These are phyloP conservation scores for Coemansia sp. DNA, from an alignment of 192 early-diverging fungal species.

Conservation along the genomic window DNA sequence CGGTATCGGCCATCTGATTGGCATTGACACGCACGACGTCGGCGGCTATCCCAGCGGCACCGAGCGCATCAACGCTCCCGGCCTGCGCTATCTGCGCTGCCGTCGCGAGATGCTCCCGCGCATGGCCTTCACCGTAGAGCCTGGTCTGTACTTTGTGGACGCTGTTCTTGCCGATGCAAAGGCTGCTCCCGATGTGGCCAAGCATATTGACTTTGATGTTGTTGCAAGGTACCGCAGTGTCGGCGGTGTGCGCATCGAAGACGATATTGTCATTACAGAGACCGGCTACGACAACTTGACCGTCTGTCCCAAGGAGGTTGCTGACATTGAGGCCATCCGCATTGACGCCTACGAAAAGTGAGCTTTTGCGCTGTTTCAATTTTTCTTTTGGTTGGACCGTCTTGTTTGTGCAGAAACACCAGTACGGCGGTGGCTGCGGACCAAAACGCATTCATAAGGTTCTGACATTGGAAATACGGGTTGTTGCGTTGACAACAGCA, in stretches of 20 bases:
- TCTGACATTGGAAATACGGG: no score
- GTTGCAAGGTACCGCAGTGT: slow-evolving; percentile 71
- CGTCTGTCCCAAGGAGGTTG: slow-evolving; percentile 73
- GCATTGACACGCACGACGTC: slow-evolving; percentile 90
- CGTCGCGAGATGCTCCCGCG: slow-evolving; percentile 70
- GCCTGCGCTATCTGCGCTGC: slow-evolving; percentile 75
- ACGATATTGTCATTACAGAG: slow-evolving; percentile 81
- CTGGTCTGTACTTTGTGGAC: slow-evolving; percentile 92
- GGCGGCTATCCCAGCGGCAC: slow-evolving; percentile 73
- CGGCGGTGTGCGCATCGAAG: slow-evolving; percentile 95
- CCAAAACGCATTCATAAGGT: no score
- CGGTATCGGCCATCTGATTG: slow-evolving; percentile 86
- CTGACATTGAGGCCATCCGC: slow-evolving; percentile 67
- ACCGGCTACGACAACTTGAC: slow-evolving; percentile 82
- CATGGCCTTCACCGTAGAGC: slow-evolving; percentile 93
- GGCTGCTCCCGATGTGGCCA: slow-evolving; percentile 55
- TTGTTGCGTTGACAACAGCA: no score
- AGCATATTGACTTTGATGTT: slow-evolving; percentile 68
- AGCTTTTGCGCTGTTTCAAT: not conserved
- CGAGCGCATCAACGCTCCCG: slow-evolving; percentile 68
- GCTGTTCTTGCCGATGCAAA: slow-evolving; percentile 69
- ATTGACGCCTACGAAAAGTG: slow-evolving; percentile 6
- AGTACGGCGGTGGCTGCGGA: no score
- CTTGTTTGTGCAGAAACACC: not conserved
- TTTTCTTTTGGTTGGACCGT: not conserved